Evolutionary conservation across 208 protist species (phyloP), one percentile per base, ranked within the genome.

Genomic region (Wallacemonas sp.): DNA sequence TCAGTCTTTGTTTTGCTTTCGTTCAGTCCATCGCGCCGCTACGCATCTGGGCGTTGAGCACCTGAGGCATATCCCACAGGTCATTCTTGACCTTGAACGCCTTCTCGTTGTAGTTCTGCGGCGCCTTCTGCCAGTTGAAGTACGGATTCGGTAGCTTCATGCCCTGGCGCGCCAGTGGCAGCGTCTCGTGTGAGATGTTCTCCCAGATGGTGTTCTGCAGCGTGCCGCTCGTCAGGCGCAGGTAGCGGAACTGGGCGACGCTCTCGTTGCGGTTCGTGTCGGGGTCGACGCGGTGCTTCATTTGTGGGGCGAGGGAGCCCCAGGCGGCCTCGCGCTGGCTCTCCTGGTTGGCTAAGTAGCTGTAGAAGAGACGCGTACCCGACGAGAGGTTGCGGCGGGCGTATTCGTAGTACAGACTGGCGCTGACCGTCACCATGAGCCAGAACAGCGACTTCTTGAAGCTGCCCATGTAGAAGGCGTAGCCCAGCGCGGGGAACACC

Each of bases 111-210:
- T 88, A 91, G 32, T 74, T 82, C 74, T 86, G 89, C 27, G 78
- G 78, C 9, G 89, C 85, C 63, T 95, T 95, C 54, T 81, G 69
- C 85, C 85, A 95, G 68, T 92, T 92, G 66, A 86, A 95, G 72
- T 92, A 95, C 49, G 89, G 89, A 54, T 95, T 95, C 32, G 78
- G 85, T 8, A 91, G 69, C 44, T 62, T 56, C 54, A 82, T 75
- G 39, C 83, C 79, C 5, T 38, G 21, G 12, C 62, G 72, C 17
- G 34, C 65, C 5, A 92, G 74, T n/a, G 86, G 88, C 58, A 78
- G 46, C 36, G 75, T 92, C 66, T 92, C 83, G 69, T 95, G 89
- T 26, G 79, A 80, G 33, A 71, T 74, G 63, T 92, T 92, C 61
- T 81, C 80, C 89, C 83, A 92, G 24, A 91, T 78, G 14, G 81